Conservation (phyloP, 306 rosid genomes). For the Heteromeles arbutifolia region DNA sequence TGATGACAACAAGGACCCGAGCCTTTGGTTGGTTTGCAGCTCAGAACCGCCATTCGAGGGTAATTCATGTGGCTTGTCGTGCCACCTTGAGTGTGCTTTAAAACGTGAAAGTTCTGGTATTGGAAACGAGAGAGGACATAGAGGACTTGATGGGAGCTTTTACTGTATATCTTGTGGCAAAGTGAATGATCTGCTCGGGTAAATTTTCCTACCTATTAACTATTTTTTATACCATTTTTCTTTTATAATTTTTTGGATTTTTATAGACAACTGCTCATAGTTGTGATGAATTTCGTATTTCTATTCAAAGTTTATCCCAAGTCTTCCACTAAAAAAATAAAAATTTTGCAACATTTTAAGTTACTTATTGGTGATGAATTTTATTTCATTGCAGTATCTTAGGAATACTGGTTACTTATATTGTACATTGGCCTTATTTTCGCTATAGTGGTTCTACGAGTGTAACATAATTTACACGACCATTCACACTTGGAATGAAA, state of each 20-base stretch:
- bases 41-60: slow-evolving; percentile 80
- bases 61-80: slow-evolving; percentile 84
- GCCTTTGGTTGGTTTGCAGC: slow-evolving; percentile 89
- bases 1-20: slow-evolving; percentile 97
- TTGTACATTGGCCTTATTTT: background rate
- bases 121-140: slow-evolving; percentile 34
- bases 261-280: background rate
- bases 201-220: slow-evolving; percentile 11
- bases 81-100: slow-evolving; percentile 97
- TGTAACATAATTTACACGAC: background rate
- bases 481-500: background rate
- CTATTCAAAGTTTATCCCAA: background rate
- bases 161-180: slow-evolving; percentile 79
- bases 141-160: slow-evolving; percentile 74
- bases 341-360: background rate
- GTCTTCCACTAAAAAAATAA: background rate
- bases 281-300: background rate
- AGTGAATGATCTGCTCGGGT: slow-evolving; percentile 86
- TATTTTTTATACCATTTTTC: background rate
- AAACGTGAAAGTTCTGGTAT: slow-evolving; percentile 68
- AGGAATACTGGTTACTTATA: background rate
- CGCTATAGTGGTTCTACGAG: background rate
- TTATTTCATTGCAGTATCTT: background rate
- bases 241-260: background rate
- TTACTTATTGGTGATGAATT: background rate